Base-by-base conservation (phyloP, 1,139 yeast species). In the Oligophagozyma castellii region DNA sequence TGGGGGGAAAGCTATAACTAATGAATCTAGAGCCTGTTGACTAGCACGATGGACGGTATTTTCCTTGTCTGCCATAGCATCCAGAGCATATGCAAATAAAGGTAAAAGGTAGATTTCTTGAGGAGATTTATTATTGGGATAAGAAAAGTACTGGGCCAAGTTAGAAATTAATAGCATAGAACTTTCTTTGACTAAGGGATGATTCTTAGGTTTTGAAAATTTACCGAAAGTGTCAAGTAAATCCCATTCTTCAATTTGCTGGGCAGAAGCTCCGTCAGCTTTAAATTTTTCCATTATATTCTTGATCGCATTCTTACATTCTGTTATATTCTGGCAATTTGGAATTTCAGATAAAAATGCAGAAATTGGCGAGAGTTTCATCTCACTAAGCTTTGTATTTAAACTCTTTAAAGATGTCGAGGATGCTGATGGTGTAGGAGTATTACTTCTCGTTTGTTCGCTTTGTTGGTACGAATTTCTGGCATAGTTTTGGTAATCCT, bases 1-100 rank as follows among this genome's bases (percentile, higher is more conserved):
- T n/a, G 67, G 59, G 23, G 93, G 84, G 59, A 68, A 78, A 37
- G 71, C 59, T 5, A 73, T 76, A 44, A 72, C 68, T 28, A 86
- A 58, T 16, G 81, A 54, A 46, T 78, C 89, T 26, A 70, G 56
- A 15, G 86, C 71, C 33, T 68, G 58, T 52, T 69, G 77, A 12
- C 93, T 93, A 25, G 93, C 77, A 50, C 93, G 73, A 48, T 73
- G 73, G 26, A 86, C 93, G 32, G 75, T 70, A 51, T 71, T 75
- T 45, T 86, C 96, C 58, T 89, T 89, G 48, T 89, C 96, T 29
- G 89, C 73, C 34, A 72, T 62, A 37, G 63, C 64, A 53, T 73
- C 94, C 53, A 65, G 72, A 33, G 69, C 78, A 36, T 59, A 58
- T 14, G 60, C 61, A 40, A 71, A 67, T 33, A 67, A 67, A 33